Conservation (phyloP, 306 rosid species). For the Corylus avellana region DNA sequence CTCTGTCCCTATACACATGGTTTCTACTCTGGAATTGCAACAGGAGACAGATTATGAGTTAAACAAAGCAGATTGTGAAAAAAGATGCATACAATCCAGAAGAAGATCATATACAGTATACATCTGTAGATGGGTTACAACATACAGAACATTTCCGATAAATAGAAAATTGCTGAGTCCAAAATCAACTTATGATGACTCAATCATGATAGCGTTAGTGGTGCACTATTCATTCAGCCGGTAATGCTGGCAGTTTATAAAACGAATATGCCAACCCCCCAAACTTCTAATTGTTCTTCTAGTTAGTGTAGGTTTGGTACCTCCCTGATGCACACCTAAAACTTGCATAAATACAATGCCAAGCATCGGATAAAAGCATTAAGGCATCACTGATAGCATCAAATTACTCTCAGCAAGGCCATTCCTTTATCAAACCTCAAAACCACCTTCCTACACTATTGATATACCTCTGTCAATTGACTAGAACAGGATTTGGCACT, state of each 20-base stretch:
- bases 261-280: background rate
- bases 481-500: background rate
- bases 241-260: background rate
- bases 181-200: background rate
- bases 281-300: background rate
- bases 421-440: background rate
- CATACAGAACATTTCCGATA: background rate
- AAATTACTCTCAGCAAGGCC: background rate
- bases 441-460: background rate
- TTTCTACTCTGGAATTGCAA: slow-evolving; percentile 46
- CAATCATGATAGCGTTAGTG: background rate
- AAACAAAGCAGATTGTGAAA: slow-evolving; percentile 8
- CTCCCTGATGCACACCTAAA: background rate
- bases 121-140: background rate
- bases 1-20: slow-evolving; percentile 70
- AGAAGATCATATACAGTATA: background rate
- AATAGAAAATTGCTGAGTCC: background rate
- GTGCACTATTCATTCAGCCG: background rate
- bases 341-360: background rate
- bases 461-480: background rate
- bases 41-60: slow-evolving; percentile 18
- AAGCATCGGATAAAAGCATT: background rate
- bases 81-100: background rate
- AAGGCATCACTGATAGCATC: background rate
- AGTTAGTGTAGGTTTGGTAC: background rate